phyloP scores from a whole-genome alignment of 2,329 filamentous ascomycete genomes.

The Tolypocladium endophyticum region DNA sequence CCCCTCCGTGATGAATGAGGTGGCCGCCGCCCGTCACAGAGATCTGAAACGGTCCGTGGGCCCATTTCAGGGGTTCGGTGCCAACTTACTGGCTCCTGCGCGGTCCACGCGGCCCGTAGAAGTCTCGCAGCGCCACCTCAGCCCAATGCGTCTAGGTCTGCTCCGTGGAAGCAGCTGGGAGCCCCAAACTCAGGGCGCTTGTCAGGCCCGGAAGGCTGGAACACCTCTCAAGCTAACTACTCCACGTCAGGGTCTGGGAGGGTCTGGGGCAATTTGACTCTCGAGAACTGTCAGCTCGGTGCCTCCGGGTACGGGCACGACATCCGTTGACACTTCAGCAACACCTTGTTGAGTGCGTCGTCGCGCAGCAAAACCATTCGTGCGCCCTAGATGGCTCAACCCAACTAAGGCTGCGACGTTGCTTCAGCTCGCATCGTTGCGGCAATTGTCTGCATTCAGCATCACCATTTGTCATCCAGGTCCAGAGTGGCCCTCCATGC shows the following conservation, averaged over 20 bases:
- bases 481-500: not conserved
- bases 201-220: not conserved
- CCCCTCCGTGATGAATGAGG: not conserved
- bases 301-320: not conserved
- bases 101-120: not conserved
- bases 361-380: not conserved
- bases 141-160: not conserved
- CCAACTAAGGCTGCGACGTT: not conserved
- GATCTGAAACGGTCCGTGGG: slow-evolving; percentile 10
- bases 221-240: not conserved
- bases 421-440: not conserved
- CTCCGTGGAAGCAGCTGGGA: not conserved
- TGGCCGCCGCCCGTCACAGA: not conserved
- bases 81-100: not conserved
- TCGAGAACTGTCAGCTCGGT: not conserved
- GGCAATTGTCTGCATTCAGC: not conserved
- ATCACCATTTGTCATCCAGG: not conserved
- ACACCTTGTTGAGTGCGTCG: not conserved
- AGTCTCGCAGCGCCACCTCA: not conserved
- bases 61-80: slow-evolving; percentile 4
- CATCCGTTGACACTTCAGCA: not conserved
- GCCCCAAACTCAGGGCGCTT: not conserved
- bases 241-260: not conserved
- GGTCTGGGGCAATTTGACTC: too few species aligned
- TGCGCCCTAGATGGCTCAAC: not conserved